These are phyloP conservation scores for Helicocarpus griseus DNA, from an alignment of 2,329 filamentous ascomycete species.

Conservation along the genomic window DNA sequence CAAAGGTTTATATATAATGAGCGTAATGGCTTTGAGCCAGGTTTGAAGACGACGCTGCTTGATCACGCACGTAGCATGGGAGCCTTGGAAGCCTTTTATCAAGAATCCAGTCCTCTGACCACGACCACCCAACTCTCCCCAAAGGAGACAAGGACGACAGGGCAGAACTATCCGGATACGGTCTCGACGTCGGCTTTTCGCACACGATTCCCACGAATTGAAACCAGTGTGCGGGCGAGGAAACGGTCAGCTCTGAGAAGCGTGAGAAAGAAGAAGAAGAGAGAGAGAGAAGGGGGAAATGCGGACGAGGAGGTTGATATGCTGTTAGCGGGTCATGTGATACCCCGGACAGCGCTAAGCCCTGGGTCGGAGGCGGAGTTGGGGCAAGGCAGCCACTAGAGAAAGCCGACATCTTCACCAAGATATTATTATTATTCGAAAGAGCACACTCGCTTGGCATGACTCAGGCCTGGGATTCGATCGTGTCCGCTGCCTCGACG, in stretches of 20 bases:
- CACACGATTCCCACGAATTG: constrained; percentile 33
- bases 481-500: background rate
- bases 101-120: constrained; percentile 22
- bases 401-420: too few relatives aligned
- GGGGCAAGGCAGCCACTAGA: constrained; percentile 6
- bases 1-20: constrained; percentile 32
- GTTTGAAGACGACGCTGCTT: constrained; percentile 32
- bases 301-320: constrained; percentile 31
- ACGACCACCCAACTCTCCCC: constrained; percentile 17
- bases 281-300: constrained; percentile 26
- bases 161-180: constrained; percentile 9
- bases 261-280: constrained; percentile 37
- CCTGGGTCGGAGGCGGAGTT: background rate
- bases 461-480: background rate
- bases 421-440: background rate
- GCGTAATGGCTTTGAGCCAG: constrained; percentile 26
- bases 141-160: constrained; percentile 20
- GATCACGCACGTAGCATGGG: constrained; percentile 46
- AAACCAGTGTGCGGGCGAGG: constrained; percentile 21
- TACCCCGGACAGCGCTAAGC: constrained; percentile 13
- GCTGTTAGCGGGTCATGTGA: constrained; percentile 13
- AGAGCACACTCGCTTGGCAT: background rate
- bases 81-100: constrained; percentile 45
- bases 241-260: constrained; percentile 34
- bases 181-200: constrained; percentile 30